Base-by-base conservation (phyloP, 768 basidiomycete species). In the Pleurotus platypus region DNA sequence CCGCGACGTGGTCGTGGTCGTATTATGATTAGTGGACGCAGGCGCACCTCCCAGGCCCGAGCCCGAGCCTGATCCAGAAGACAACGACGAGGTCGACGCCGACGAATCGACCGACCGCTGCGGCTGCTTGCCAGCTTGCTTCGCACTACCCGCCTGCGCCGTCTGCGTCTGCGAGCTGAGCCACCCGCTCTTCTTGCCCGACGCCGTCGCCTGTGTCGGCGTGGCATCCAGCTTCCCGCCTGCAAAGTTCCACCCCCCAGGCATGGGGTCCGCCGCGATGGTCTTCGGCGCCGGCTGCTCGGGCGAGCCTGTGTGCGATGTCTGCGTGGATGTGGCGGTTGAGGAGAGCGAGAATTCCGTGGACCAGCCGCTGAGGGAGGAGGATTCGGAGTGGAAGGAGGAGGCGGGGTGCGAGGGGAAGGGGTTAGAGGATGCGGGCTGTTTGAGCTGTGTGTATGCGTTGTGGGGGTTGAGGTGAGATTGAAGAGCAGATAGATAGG, bases 331-430 rank as follows among this genome's bases (percentile, higher is more conserved):
- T 35, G 30, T 35, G 9, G 30, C 30, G 11, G 30, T 35, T 3
- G 30, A 35, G 18, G 51, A 54, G 38, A 54, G 51, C n/a, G 51
- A 54, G 5, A 54, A 39, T 12, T 54, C 51, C 15, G 51, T 54
- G 5, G 51, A 54, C 51, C 51, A 54, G 2, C 51, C 51, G 22
- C 51, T 54, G 39, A 54, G 38, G 16, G 51, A 54, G 37, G 51
- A 54, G 4, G 51, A 54, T 3, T 39, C 51, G 5, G 51, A n/a
- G 30, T 27, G 24, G 13, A 50, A 50, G n/a, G 16, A 45, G n/a
- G 16, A 45, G 1, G 43, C 20, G 16, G 43, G 43, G 12, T n/a
- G 16, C 1, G 20, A 22, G 2, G n/a, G 43, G 20, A 45, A 45
- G 8, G 43, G 6, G n/a, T 22, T n/a, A 42, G 40, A 42, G 20